Percentiles rank a stretch among this genome's conserved stretches.
phyloP scores from a whole-genome alignment of 192 early-diverging fungal genomes.

The Backusella psychrophila region DNA sequence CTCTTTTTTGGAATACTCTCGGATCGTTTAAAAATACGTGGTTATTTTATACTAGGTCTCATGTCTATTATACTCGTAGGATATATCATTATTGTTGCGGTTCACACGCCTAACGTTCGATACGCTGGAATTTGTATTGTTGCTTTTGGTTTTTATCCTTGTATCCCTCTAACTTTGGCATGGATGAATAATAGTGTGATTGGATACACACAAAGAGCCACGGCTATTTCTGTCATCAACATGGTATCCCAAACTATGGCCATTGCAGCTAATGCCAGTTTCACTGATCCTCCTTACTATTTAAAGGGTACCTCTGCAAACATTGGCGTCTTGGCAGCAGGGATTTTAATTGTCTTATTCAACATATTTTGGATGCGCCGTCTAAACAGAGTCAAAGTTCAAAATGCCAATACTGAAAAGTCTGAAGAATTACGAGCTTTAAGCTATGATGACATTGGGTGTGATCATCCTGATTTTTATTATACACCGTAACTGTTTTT shows the following conservation, averaged over 20 bases:
- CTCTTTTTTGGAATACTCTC: conserved; percentile 10
- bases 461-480: conserved; percentile 20
- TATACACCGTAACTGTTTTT: neutral
- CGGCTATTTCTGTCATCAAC: neutral
- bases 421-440: neutral
- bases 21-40: neutral
- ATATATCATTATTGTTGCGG: conserved; percentile 8
- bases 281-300: conserved; percentile 13
- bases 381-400: neutral
- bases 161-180: conserved; percentile 6
- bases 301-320: neutral
- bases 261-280: conserved; percentile 6
- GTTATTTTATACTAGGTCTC: neutral
- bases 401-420: neutral
- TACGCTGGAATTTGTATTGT: conserved; percentile 7
- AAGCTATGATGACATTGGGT: conserved; percentile 11
- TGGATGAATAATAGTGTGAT: conserved; percentile 17
- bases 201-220: conserved; percentile 15
- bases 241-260: conserved; percentile 17
- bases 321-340: neutral
- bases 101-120: neutral
- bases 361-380: neutral
- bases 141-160: conserved; percentile 15
- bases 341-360: neutral
- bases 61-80: neutral